phyloP scores from a whole-genome alignment of 768 basidiomycete species.

The Lanmaoa rubissima region DNA sequence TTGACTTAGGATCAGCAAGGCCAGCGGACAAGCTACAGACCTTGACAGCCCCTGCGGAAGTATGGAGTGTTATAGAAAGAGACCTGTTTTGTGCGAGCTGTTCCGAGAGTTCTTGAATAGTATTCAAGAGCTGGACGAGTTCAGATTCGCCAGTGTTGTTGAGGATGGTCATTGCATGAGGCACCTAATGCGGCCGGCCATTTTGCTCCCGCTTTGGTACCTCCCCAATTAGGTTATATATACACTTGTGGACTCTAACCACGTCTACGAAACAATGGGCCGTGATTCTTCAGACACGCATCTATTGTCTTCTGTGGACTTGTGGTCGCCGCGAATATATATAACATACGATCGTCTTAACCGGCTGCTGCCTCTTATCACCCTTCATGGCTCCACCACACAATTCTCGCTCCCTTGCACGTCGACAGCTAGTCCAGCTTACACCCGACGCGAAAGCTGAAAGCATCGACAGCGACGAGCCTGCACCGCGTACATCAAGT shows the following conservation, averaged over 20 bases:
- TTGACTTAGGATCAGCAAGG: background rate
- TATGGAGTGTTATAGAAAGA: constrained; percentile 68
- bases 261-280: constrained; percentile 2
- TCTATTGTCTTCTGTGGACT: constrained; percentile 22
- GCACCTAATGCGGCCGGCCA: background rate
- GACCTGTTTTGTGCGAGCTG: constrained; percentile 79
- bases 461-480: constrained; percentile 25
- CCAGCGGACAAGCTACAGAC: constrained; percentile 40
- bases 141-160: constrained; percentile 54
- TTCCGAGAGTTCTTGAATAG: constrained; percentile 79
- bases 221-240: too few species aligned
- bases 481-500: constrained; percentile 24
- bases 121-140: constrained; percentile 57
- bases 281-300: background rate
- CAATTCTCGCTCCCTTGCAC: constrained; percentile 11
- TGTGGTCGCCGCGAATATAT: constrained; percentile 8
- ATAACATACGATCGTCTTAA: background rate
- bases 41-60: constrained; percentile 76
- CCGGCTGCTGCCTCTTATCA: background rate
- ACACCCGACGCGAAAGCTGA: constrained; percentile 18
- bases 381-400: constrained; percentile 7
- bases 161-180: constrained; percentile 50
- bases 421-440: background rate
- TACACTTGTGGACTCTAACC: background rate
- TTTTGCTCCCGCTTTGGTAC: constrained; percentile 8